phyloP scores from a whole-genome alignment of 169 alveolate species.

The Plasmodium vinckei region DNA sequence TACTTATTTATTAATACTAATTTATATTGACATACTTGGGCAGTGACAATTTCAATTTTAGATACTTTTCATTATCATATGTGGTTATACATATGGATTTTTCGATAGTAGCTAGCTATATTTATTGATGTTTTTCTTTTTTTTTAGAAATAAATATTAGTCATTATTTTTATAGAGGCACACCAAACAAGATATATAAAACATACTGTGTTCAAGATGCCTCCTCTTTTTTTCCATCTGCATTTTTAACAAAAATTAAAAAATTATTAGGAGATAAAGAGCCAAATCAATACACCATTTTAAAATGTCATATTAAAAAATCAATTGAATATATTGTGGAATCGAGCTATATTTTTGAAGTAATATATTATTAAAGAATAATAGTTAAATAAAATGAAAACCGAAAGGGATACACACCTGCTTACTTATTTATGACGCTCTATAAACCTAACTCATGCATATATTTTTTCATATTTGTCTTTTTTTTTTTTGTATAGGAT shows the following conservation, averaged over 20 bases:
- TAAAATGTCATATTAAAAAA: constrained; percentile 43
- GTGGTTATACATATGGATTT: background rate
- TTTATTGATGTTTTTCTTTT: background rate
- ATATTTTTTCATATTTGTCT: background rate
- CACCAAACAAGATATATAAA: constrained; percentile 45
- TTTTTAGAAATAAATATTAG: constrained; percentile 39
- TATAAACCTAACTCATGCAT: too few species aligned
- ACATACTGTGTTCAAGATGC: constrained; percentile 29
- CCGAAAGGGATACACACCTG: background rate
- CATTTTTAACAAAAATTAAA: constrained; percentile 12
- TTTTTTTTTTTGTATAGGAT: constrained; percentile 12
- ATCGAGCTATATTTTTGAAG: constrained; percentile 42
- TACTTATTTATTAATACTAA: too few species aligned
- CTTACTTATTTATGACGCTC: too few species aligned
- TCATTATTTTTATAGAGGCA: constrained; percentile 48
- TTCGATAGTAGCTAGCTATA: background rate
- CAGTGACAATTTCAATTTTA: too few species aligned
- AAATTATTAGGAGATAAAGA: constrained; percentile 7
- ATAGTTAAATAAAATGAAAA: background rate
- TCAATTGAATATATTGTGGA: constrained; percentile 62
- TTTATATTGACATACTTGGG: too few species aligned
- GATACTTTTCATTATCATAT: background rate
- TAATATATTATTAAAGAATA: background rate
- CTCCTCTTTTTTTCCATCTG: constrained; percentile 19
- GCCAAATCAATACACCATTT: constrained; percentile 35